Conservation (phyloP, 2,329 filamentous ascomycete genomes). For the Cercospora canescens region DNA sequence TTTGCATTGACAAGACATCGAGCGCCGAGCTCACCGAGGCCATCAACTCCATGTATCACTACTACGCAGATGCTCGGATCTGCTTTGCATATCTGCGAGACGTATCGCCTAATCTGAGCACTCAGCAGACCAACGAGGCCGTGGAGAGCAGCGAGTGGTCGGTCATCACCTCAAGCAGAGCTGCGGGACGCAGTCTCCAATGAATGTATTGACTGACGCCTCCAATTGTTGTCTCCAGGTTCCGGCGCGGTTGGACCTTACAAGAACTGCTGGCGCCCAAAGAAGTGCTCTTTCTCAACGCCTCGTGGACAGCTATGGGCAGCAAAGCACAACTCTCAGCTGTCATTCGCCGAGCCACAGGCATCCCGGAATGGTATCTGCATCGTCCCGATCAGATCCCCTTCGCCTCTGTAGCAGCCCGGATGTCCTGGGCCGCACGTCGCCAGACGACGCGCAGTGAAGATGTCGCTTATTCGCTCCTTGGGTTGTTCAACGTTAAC, state of each 20-base stretch:
- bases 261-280: conserved; percentile 10
- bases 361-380: not conserved
- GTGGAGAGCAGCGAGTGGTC: conserved; percentile 12
- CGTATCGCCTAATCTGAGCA: not conserved
- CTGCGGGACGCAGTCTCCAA: not conserved
- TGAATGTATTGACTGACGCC: not conserved
- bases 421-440: conserved; percentile 16
- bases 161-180: not conserved
- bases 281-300: conserved; percentile 6
- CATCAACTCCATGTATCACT: conserved; percentile 25
- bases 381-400: conserved; percentile 1
- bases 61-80: conserved; percentile 25
- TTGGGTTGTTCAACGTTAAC: conserved; percentile 25
- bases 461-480: conserved; percentile 23
- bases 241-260: not conserved
- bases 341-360: conserved; percentile 6
- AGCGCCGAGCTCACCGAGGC: conserved; percentile 47
- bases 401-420: not conserved
- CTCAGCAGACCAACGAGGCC: not conserved
- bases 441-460: conserved; percentile 15
- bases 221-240: not conserved
- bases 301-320: conserved; percentile 4
- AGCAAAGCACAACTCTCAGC: conserved; percentile 10
- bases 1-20: conserved; percentile 34
- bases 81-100: conserved; percentile 12